Percentiles rank a stretch among this genome's conserved stretches.
These are phyloP conservation scores for Daldinia decipiens DNA, from an alignment of 495 filamentous ascomycete species.

Conservation along the genomic window DNA sequence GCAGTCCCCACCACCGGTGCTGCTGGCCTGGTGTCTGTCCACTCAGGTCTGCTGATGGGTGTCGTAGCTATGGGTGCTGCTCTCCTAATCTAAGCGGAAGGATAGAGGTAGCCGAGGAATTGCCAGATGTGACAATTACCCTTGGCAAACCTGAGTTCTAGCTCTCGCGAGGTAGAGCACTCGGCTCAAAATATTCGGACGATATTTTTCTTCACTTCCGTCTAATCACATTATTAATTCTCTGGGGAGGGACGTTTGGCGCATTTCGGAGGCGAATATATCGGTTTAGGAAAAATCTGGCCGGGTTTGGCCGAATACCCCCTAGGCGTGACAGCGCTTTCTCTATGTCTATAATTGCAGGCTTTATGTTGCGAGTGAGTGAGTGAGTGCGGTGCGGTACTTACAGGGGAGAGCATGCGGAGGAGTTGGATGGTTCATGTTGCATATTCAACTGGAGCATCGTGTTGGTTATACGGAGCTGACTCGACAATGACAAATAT, in stretches of 20 bases:
- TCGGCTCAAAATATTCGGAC: background rate
- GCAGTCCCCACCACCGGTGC: slow-evolving; percentile 40
- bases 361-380: slow-evolving; percentile 11
- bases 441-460: slow-evolving; percentile 25
- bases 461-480: slow-evolving; percentile 22
- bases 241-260: slow-evolving; percentile 40
- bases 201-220: slow-evolving; percentile 33
- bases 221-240: slow-evolving; percentile 36
- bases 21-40: slow-evolving; percentile 50
- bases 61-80: slow-evolving; percentile 55
- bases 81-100: slow-evolving; percentile 53
- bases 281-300: slow-evolving; percentile 33
- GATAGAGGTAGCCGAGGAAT: background rate
- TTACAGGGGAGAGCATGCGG: slow-evolving; percentile 34
- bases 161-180: background rate
- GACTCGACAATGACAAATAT: slow-evolving; percentile 40
- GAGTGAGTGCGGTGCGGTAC: slow-evolving; percentile 1
- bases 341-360: slow-evolving; percentile 35
- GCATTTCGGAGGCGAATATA: slow-evolving; percentile 23
- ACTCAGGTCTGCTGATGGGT: slow-evolving; percentile 55
- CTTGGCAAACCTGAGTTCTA: background rate
- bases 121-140: too few relatives aligned
- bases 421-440: slow-evolving; percentile 44
- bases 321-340: slow-evolving; percentile 37
- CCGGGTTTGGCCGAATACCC: slow-evolving; percentile 31